Evolutionary conservation across 306 rosid genomes (phyloP), one percentile per base, ranked within the genome.

Genomic region (Coriaria nepalensis): DNA sequence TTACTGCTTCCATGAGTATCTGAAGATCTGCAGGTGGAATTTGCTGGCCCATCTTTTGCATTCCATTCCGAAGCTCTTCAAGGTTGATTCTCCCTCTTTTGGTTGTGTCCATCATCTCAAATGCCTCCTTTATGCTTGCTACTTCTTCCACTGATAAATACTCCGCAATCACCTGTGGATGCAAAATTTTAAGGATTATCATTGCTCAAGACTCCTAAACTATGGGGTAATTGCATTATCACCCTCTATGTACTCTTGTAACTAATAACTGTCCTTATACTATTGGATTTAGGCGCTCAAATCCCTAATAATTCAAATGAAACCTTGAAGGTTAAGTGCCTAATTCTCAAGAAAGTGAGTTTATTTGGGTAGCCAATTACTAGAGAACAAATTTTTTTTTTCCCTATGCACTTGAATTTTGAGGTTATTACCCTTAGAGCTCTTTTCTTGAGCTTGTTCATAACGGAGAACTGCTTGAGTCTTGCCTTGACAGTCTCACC

Each of bases 401-500:
- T n/a, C n/a, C n/a, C 29, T 20, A 20, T 20, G 29, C 29, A 51
- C 8, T 36, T 39, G 49, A 6, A 40, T 33, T 39, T 32, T 37
- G 13, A 36, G 55, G 44, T 10, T 34, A 57, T 55, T 72, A 77
- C 83, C 79, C 83, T 74, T 0, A 77, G 42, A 47, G 83, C 83
- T 65, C 83, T 72, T 36, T 65, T 77, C 51, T 77, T 77, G 55
- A 77, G 73, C 67, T 72, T 77, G 73, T 77, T 77, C 83, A 77
- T 77, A 2, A 77, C 64, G 4, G 83, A 77, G 56, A 77, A 77
- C 49, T 77, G 83, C 43, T 72, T 72, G 42, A 77, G 68, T 61
- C 83, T 72, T 40, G 83, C 79, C 66, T 69, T 72, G 55, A 77
- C 83, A 47, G 73, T 72, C 62, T 77, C 83, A 4, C 83, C 83